A percentile compares a stretch with the other conserved stretches of the same genome.
Evolutionary conservation across 345 rosid species (phyloP).

Genomic region (Syzygium aromaticum): DNA sequence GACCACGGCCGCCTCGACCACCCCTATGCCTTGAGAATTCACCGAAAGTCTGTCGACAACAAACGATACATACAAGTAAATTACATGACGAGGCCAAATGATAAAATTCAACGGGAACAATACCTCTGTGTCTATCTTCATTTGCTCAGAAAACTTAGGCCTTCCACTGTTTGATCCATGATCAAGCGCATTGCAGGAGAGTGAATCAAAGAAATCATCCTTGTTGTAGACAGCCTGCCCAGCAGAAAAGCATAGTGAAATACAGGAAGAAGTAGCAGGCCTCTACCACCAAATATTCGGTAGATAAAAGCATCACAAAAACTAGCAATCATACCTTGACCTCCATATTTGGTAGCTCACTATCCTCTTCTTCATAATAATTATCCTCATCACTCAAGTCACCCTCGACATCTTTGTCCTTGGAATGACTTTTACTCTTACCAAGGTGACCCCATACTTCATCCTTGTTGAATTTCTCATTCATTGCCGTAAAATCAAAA

Average conservation of each 20-base stretch:
- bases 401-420: constrained; percentile 28
- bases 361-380: constrained; percentile 35
- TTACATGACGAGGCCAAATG: background rate
- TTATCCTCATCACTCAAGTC: constrained; percentile 41
- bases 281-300: background rate
- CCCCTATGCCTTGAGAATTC: constrained; percentile 50
- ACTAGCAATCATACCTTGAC: constrained; percentile 25
- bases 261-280: background rate
- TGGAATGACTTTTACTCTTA: constrained; percentile 38
- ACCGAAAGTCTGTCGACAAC: constrained; percentile 52
- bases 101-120: background rate
- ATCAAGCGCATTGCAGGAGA: constrained; percentile 46
- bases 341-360: constrained; percentile 36
- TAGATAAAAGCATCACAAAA: background rate
- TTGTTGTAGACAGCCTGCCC: constrained; percentile 73
- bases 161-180: constrained; percentile 55
- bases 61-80: background rate
- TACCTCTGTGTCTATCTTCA: constrained; percentile 89
- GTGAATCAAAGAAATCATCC: constrained; percentile 90
- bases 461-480: constrained; percentile 92
- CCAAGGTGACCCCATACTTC: constrained; percentile 98
- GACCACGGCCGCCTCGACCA: constrained; percentile 38
- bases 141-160: constrained; percentile 75
- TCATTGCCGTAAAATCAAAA: constrained; percentile 87
- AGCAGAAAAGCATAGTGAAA: constrained; percentile 1